A percentile compares a stretch with the other conserved stretches of the same genome.
These are phyloP conservation scores for Taiozyma onychis DNA, from an alignment of 1,139 yeast species.

Conservation along the genomic window DNA sequence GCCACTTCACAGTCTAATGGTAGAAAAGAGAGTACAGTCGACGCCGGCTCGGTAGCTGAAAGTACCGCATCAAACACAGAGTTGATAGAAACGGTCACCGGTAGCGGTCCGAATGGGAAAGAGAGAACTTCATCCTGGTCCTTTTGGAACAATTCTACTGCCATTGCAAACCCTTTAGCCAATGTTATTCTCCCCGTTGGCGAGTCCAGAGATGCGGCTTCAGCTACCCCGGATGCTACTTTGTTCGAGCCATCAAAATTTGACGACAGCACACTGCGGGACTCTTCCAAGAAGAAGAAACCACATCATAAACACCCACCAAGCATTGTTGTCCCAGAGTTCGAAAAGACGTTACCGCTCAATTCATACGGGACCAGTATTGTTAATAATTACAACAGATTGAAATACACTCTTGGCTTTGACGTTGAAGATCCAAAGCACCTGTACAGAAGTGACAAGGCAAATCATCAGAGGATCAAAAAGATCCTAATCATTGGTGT, in stretches of 20 bases:
- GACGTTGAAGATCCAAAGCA: slow-evolving; percentile 24
- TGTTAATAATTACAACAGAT: slow-evolving; percentile 17
- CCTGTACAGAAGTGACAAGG: slow-evolving; percentile 22
- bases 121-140: slow-evolving; percentile 19
- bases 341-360: slow-evolving; percentile 28
- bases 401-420: slow-evolving; percentile 21
- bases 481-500: slow-evolving; percentile 82
- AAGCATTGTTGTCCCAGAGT: slow-evolving; percentile 29
- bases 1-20: background rate
- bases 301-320: slow-evolving; percentile 6
- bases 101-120: background rate
- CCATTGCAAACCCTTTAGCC: slow-evolving; percentile 10
- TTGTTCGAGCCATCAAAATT: slow-evolving; percentile 15
- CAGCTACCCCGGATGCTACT: slow-evolving; percentile 16
- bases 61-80: background rate
- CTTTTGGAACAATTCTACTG: slow-evolving; percentile 16
- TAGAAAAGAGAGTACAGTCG: background rate
- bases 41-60: background rate
- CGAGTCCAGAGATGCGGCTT: slow-evolving; percentile 2
- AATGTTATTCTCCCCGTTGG: slow-evolving; percentile 16
- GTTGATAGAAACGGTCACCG: background rate
- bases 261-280: slow-evolving; percentile 1
- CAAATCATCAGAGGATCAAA: slow-evolving; percentile 21
- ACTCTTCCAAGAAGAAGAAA: slow-evolving; percentile 2
- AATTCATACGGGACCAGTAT: slow-evolving; percentile 16